Evolutionary conservation across 768 basidiomycete species (phyloP).

Genomic region (Boletus coccyginus): DNA sequence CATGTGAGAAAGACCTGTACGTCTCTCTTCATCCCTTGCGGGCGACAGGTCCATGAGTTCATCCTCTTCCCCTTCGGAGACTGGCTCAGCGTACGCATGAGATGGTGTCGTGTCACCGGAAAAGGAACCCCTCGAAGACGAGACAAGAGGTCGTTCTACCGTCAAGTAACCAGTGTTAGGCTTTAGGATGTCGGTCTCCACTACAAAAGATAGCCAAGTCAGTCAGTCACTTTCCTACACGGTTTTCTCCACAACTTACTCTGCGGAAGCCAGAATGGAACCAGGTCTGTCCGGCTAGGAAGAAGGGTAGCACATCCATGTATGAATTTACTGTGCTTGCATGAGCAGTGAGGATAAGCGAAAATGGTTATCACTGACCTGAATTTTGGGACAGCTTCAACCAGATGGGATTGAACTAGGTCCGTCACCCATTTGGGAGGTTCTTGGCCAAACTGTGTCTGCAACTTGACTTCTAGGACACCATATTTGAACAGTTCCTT

Average conservation of each 20-base stretch:
- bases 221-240: background rate
- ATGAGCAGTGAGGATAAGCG: slow-evolving; percentile 1
- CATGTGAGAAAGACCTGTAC: slow-evolving; percentile 69
- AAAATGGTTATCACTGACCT: slow-evolving; percentile 44
- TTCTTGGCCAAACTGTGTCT: slow-evolving; percentile 93
- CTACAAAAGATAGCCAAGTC: slow-evolving; percentile 34
- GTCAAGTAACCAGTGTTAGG: slow-evolving; percentile 78
- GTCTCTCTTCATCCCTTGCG: slow-evolving; percentile 78
- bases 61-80: slow-evolving; percentile 95
- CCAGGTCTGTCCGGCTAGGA: slow-evolving; percentile 89
- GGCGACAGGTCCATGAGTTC: slow-evolving; percentile 65
- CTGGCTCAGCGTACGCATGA: slow-evolving; percentile 73
- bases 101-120: slow-evolving; percentile 44
- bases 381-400: slow-evolving; percentile 98
- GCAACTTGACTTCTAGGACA: slow-evolving; percentile 94
- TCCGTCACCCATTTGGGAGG: slow-evolving; percentile 97
- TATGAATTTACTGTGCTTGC: slow-evolving; percentile 74
- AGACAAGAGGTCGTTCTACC: slow-evolving; percentile 67
- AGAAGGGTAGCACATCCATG: slow-evolving; percentile 94
- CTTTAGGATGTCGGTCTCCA: slow-evolving; percentile 96
- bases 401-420: slow-evolving; percentile 91
- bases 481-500: slow-evolving; percentile 96
- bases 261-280: slow-evolving; percentile 98
- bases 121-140: slow-evolving; percentile 47
- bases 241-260: slow-evolving; percentile 46